Base-by-base conservation (phyloP, 768 basidiomycete genomes). In the Termitomyces sp. region DNA sequence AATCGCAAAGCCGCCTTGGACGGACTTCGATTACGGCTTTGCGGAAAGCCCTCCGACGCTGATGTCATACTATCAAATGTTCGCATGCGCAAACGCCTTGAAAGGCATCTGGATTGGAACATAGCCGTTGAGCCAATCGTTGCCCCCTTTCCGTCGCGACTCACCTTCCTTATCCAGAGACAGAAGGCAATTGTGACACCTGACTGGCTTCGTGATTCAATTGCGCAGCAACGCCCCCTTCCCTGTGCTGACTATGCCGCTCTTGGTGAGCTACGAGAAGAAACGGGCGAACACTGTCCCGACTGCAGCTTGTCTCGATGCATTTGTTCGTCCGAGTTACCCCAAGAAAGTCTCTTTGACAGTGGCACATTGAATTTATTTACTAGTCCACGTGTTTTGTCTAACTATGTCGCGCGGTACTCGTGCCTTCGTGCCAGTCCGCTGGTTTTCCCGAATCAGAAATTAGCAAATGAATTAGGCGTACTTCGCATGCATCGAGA, bases 151-250 rank as follows among this genome's bases (percentile, higher is more conserved):
- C 54, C 24, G 26, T 54, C 43, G 14, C 33, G 52, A 52, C 59
- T 56, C 36, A 32, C 43, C 5, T 43, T 28, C 38, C 38, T 35
- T 32, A 51, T n/a, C 63, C 64, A 90, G 87, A 81, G 77, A 73
- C 75, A 75, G 35, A 91, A 87, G 64, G 74, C 80, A 0, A 78
- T 91, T 24, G 88, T 92, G 12, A 85, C 80, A 2, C 87, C 88
- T 0, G 73, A 81, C 33, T 92, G 90, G 90, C 76, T 92, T 18
- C 75, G 69, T 33, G 80, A 87, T 57, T 88, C 86, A 3, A 70
- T 83, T 18, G 65, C 69, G 26, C 70, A 74, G 44, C 74, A 77
- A 0, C 71, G 64, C 16, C 64, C 74, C 0, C 70, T 84, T 3
- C 80, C 85, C 0, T 89, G 73, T 58, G 78, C 73, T 1, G 70